Evolutionary conservation across 2,329 filamentous ascomycete genomes (phyloP).

Genomic region (Cordyceps pruinosa): DNA sequence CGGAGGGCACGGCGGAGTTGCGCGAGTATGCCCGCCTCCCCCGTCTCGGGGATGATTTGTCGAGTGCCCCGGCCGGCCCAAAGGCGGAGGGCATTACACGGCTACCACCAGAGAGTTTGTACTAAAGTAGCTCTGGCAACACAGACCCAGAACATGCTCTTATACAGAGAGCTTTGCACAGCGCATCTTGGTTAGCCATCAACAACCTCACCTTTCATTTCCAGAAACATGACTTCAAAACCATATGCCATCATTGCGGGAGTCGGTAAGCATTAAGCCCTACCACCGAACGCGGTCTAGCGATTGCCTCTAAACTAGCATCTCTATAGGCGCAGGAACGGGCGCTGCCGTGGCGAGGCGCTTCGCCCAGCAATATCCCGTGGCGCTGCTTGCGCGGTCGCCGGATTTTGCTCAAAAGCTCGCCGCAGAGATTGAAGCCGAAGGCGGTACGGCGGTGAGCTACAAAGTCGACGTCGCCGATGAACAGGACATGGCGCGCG

Average conservation of each 20-base stretch:
- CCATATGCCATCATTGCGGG: constrained; percentile 10
- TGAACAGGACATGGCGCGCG: neutral
- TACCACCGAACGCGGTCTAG: too few relatives aligned
- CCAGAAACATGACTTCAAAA: neutral
- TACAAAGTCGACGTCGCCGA: constrained; percentile 7
- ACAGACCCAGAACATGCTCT: neutral
- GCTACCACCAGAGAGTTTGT: too few relatives aligned
- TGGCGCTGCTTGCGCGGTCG: constrained; percentile 8
- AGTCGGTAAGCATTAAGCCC: neutral
- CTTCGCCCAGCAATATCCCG: constrained; percentile 11
- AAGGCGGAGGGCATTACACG: too few relatives aligned
- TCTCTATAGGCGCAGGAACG: constrained; percentile 4
- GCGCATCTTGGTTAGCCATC: neutral
- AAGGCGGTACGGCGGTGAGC: constrained; percentile 7
- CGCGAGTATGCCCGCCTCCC: too few relatives aligned
- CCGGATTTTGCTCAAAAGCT: neutral
- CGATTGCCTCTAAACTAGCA: neutral
- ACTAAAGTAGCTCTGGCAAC: neutral
- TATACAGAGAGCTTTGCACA: neutral
- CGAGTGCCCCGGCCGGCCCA: neutral
- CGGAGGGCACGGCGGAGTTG: neutral
- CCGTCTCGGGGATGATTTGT: constrained; percentile 1
- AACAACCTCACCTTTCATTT: neutral
- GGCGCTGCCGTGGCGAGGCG: constrained; percentile 7
- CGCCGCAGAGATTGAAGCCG: constrained; percentile 8